Conservation (phyloP, 2,329 filamentous ascomycete species). For the Didymella sp. region DNA sequence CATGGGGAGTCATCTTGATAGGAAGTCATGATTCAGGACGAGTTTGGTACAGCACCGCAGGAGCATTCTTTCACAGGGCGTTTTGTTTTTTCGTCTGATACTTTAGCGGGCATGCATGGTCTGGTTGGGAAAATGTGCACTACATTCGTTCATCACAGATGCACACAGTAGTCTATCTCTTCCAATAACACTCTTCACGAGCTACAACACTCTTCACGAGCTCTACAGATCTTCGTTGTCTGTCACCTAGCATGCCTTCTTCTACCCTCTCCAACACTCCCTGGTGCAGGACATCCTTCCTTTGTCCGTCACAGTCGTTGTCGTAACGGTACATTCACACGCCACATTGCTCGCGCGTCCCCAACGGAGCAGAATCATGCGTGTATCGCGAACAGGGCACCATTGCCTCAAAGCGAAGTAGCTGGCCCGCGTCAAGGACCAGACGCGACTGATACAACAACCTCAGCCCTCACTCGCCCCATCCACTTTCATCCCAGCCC, state of each 20-base stretch:
- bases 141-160: not conserved
- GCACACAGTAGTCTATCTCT: not conserved
- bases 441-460: too few species aligned
- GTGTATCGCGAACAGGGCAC: not conserved
- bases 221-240: not conserved
- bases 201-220: not conserved
- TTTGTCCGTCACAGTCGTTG: too few species aligned
- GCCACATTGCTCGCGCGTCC: not conserved
- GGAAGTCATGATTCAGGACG: too few species aligned
- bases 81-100: not conserved
- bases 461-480: too few species aligned
- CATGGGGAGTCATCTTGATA: not conserved
- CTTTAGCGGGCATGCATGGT: conserved; percentile 11
- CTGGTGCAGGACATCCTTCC: too few species aligned
- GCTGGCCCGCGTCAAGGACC: not conserved
- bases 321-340: too few species aligned
- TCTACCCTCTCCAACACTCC: too few species aligned
- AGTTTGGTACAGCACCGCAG: too few species aligned
- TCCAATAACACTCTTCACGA: not conserved
- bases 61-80: not conserved
- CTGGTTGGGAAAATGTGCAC: not conserved
- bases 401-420: not conserved
- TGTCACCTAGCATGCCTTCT: not conserved
- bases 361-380: not conserved
- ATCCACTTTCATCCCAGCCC: not conserved